phyloP scores from a whole-genome alignment of 2,329 filamentous ascomycete genomes.

The Emericellopsis atlantica region DNA sequence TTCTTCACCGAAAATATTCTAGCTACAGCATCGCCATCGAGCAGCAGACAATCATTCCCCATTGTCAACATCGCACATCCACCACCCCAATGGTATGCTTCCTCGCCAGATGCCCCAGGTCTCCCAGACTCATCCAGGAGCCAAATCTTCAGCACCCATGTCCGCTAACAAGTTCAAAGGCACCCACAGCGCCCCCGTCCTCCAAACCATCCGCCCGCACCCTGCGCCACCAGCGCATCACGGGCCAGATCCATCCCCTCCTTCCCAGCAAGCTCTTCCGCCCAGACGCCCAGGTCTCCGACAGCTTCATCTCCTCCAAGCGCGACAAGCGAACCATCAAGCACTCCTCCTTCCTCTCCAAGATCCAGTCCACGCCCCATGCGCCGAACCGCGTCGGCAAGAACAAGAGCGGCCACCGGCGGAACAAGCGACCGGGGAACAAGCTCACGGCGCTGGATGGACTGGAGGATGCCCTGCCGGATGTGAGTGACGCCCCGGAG shows the following conservation, averaged over 20 bases:
- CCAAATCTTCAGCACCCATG: too few relatives aligned
- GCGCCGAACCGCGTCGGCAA: constrained; percentile 8
- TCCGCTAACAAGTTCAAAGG: constrained; percentile 6
- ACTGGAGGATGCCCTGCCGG: constrained; percentile 70
- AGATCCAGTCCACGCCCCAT: constrained; percentile 32
- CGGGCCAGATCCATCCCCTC: constrained; percentile 33
- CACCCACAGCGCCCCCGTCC: constrained; percentile 20
- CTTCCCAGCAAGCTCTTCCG: constrained; percentile 40
- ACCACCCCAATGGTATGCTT: constrained; percentile 4
- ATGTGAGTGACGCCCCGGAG: constrained; percentile 33
- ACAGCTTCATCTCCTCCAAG: constrained; percentile 59
- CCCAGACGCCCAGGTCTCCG: constrained; percentile 33
- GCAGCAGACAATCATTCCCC: neutral
- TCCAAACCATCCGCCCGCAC: constrained; percentile 45
- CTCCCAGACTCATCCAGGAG: too few relatives aligned
- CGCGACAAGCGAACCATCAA: constrained; percentile 75
- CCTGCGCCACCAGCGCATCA: constrained; percentile 38
- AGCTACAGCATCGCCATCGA: neutral
- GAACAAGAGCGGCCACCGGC: constrained; percentile 5
- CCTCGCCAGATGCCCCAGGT: fast-evolving
- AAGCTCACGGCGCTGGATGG: constrained; percentile 68
- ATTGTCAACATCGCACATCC: neutral
- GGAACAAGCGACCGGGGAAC: constrained; percentile 49
- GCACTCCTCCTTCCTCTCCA: constrained; percentile 66
- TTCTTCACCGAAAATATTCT: constrained; percentile 1